Percentiles rank a stretch among this genome's conserved stretches.
phyloP scores from a whole-genome alignment of 2,329 filamentous ascomycete species.

The Alternaria rosae region DNA sequence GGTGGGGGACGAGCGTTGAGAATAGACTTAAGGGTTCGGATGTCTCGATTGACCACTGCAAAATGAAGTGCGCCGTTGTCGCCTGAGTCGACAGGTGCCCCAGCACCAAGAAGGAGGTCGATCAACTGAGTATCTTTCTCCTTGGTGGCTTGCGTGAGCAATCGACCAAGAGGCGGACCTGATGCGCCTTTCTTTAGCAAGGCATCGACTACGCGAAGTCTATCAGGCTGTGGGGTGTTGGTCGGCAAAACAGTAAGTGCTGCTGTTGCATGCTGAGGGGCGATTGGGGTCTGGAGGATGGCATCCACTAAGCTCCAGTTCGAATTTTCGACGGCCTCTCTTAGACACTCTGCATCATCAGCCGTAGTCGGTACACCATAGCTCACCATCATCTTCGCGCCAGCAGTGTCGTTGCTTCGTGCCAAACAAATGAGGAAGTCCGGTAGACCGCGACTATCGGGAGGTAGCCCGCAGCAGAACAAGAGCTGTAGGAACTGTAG shows the following conservation, averaged over 20 bases:
- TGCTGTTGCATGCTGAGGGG: conserved; percentile 37
- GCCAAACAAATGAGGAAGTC: conserved; percentile 40
- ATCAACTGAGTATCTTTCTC: conserved; percentile 38
- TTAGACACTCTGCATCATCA: conserved; percentile 43
- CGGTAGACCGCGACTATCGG: conserved; percentile 34
- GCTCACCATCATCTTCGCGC: conserved; percentile 42
- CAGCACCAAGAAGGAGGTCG: conserved; percentile 39
- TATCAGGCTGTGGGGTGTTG: conserved; percentile 29
- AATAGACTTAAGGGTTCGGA: conserved; percentile 27
- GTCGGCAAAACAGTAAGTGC: conserved; percentile 34
- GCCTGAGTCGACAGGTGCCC: conserved; percentile 31
- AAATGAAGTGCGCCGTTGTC: conserved; percentile 29
- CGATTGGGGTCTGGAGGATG: conserved; percentile 34
- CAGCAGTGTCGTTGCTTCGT: conserved; percentile 35
- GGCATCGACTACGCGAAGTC: conserved; percentile 33
- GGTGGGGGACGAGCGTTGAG: conserved; percentile 32
- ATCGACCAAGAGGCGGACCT: conserved; percentile 34
- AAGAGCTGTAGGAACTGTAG: conserved; percentile 42
- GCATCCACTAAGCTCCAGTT: conserved; percentile 41
- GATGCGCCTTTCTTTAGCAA: conserved; percentile 40
- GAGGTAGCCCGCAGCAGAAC: conserved; percentile 44
- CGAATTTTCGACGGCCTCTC: conserved; percentile 32
- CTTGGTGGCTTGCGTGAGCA: conserved; percentile 39
- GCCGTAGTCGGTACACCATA: conserved; percentile 39
- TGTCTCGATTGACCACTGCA: conserved; percentile 35